A percentile compares a stretch with the other conserved stretches of the same genome.
Evolutionary conservation across 176 grass and related monocot genomes (phyloP).

Genomic region (Oryza glumipatula): DNA sequence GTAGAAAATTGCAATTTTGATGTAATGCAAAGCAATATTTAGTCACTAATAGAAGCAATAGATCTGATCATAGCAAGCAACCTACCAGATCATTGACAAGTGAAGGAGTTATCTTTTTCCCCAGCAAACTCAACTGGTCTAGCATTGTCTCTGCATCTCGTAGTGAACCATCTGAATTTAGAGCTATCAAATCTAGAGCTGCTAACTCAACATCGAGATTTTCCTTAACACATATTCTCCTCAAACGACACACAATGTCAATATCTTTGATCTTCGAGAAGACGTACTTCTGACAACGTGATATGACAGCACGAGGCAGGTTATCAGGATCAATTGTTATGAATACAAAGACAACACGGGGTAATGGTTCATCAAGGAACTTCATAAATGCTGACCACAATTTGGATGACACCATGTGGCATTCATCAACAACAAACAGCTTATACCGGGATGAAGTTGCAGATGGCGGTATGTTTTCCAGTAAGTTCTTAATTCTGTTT

Average conservation of each 20-base stretch:
- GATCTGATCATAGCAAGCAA: conserved; percentile 9
- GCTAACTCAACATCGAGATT: conserved; percentile 67
- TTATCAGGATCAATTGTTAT: conserved; percentile 56
- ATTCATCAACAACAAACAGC: conserved; percentile 64
- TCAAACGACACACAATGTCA: conserved; percentile 59
- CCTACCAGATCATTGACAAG: conserved; percentile 75
- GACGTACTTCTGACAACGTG: conserved; percentile 65
- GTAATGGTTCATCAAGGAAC: conserved; percentile 64
- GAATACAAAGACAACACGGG: conserved; percentile 65
- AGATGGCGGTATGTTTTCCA: conserved; percentile 56
- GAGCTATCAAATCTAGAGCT: conserved; percentile 70
- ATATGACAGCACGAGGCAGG: conserved; percentile 57
- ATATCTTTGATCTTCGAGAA: conserved; percentile 72
- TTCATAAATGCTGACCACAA: conserved; percentile 70
- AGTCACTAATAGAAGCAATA: neutral
- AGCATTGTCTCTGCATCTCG: conserved; percentile 75
- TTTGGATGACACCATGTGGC: conserved; percentile 63
- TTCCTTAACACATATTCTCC: conserved; percentile 62
- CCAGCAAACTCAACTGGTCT: conserved; percentile 65
- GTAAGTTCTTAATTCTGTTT: conserved; percentile 54
- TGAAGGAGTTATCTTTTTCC: conserved; percentile 61
- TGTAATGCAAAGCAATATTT: conserved; percentile 2
- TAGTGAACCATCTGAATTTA: conserved; percentile 72
- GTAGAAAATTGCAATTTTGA: neutral
- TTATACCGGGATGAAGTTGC: conserved; percentile 53